Evolutionary conservation across 495 filamentous ascomycete species (phyloP), one percentile per base, ranked within the genome.

Genomic region (Trichoderma reesei): DNA sequence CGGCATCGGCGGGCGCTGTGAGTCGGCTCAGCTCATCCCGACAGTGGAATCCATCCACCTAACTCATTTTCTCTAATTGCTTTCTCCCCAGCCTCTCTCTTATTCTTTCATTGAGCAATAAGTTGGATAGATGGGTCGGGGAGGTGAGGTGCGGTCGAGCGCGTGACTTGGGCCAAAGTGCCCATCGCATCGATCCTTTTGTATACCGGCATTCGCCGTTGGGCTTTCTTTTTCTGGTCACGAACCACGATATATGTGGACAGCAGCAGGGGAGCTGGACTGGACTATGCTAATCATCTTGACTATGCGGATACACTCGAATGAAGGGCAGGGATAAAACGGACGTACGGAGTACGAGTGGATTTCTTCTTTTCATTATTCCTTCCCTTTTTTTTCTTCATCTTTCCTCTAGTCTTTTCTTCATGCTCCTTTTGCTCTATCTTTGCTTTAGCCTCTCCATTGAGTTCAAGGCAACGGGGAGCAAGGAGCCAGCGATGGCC

Each of bases 281-380:
- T 10, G 26, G 18, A 34, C 51, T 56, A 56, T 56, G 51, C 51
- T 56, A 56, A 56, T 56, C 26, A 56, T 56, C 51, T 56, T 56
- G 51, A 56, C 51, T 56, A 56, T 14, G 51, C 51, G 51, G 51
- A 56, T 56, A 56, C 51, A 56, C 51, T 56, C 51, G 51, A 56
- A 56, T 56, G 51, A 56, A 56, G 13, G 31, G 34, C 31, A 56
- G 51, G 51, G 51, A 56, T 56, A 56, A 56, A 56, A 56, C 51
- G 51, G 51, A 56, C 51, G 51, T 56, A 56, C 26, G 51, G 51
- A 56, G 51, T 56, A 56, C 31, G 51, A 34, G 31, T 31, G 51
- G 31, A 33, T 20, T 34, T 48, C n/a, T 48, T 48, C 16, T 48
- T 7, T 18, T 48, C n/a, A 44, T 18, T n/a, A 18, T 48, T 33